Evolutionary conservation across 139 green algal species (phyloP), one percentile per base, ranked within the genome.

Genomic region (Volvox africanus): DNA sequence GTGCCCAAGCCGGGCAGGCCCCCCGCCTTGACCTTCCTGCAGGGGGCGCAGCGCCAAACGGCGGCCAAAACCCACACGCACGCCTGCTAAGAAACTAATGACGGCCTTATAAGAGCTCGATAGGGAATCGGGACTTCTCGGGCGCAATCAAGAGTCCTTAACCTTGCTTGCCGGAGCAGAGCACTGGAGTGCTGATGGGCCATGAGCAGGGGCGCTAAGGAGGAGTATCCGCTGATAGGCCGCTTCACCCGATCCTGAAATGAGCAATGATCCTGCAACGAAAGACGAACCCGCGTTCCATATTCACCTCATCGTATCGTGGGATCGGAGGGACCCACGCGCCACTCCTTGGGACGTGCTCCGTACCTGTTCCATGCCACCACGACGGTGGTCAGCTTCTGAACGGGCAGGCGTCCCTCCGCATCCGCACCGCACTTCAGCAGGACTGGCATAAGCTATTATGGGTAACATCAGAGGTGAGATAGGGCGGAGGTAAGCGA

Each of bases 311-410:
- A n/a, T n/a, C n/a, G n/a, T n/a, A n/a, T 69, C 62, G 19, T 69
- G 17, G 62, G 62, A 19, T 17, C 17, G 62, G 62, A 69, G 62
- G 62, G 19, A 69, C 17, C 17, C 62, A 17, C 62, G 19, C 17
- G 62, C 19, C 17, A 69, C 19, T 19, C 19, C 17, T 17, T 19
- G 17, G 17, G 62, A 69, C 62, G 17, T 73, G 65, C 21, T 16
- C 61, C 83, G 1, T 68, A 76, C 86, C 86, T 62, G 73, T 83
- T 90, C 86, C 86, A 90, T 16, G 30, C 30, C 16, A 90, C 73
- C 37, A 90, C 86, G 67, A 90, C 73, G 1, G 30, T 55, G 2
- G 71, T 61, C 73, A 90, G 71, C 28, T 84, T 73, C 14, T 68
- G 28, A 0, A 69, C 20, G 5, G 86, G 73, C 86, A 90, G 50